Conservation (phyloP, 2,329 filamentous ascomycete species). For the Bipolaris bicolor region DNA sequence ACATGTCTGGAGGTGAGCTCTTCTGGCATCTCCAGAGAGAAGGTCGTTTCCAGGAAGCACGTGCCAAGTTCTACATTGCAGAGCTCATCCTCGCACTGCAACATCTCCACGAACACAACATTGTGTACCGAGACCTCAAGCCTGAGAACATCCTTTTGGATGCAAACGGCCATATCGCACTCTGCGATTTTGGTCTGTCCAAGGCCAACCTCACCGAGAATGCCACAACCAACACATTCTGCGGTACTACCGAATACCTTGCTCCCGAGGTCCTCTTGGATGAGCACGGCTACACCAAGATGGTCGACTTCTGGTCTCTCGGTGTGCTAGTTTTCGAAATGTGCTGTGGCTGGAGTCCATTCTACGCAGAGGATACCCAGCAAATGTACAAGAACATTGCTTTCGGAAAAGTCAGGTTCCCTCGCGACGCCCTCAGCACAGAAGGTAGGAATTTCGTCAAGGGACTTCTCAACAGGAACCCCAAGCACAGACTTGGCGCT, state of each 20-base stretch:
- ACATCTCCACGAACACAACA: constrained; percentile 94
- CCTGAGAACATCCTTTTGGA: constrained; percentile 97
- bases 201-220: constrained; percentile 98
- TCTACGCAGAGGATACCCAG: constrained; percentile 98
- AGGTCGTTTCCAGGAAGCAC: constrained; percentile 89
- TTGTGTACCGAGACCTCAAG: constrained; percentile 96
- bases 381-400: constrained; percentile 99
- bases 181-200: constrained; percentile 96
- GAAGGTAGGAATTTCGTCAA: constrained; percentile 99
- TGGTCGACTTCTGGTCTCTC: constrained; percentile 99
- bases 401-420: constrained; percentile 97
- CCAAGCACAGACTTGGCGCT: constrained; percentile 90
- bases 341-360: constrained; percentile 99
- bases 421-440: constrained; percentile 88
- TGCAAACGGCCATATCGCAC: constrained; percentile 94
- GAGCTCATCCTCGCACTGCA: constrained; percentile 95
- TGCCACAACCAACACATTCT: constrained; percentile 98
- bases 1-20: constrained; percentile 97
- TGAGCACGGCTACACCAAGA: constrained; percentile 97
- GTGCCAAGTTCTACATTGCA: constrained; percentile 98
- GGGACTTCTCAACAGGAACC: constrained; percentile 94
- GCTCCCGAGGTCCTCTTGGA: constrained; percentile 94
- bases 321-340: constrained; percentile 98
- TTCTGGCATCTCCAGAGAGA: constrained; percentile 99
- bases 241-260: constrained; percentile 96